Evolutionary conservation across 768 basidiomycete genomes (phyloP).

Genomic region (Epithele typhae): DNA sequence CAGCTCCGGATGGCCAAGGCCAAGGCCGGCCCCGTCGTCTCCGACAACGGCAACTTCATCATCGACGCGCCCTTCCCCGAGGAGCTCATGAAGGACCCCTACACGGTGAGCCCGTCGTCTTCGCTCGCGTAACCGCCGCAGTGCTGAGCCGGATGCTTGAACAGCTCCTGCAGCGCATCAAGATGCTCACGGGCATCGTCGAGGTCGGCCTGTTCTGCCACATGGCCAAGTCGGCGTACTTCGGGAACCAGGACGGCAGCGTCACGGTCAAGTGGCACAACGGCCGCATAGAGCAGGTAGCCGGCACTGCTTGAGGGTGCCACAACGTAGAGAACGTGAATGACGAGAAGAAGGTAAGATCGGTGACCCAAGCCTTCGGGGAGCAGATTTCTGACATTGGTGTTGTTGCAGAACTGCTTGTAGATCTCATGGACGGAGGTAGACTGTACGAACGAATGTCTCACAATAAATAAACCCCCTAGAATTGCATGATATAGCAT

Average conservation of each 20-base stretch:
- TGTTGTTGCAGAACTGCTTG: no score
- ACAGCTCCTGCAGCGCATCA: constrained; percentile 76
- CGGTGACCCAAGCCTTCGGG: no score
- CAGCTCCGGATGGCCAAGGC: constrained; percentile 90
- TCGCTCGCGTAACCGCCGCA: background rate
- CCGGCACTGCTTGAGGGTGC: no score
- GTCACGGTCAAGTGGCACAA: constrained; percentile 58
- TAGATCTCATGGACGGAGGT: no score
- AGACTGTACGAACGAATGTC: no score
- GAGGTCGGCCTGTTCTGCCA: constrained; percentile 97
- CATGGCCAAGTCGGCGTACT: constrained; percentile 95
- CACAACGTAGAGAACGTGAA: no score
- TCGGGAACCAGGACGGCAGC: constrained; percentile 81
- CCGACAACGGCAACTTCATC: constrained; percentile 96
- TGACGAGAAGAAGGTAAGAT: no score
- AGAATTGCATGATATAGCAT: no score
- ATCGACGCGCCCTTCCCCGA: constrained; percentile 91
- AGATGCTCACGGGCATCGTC: constrained; percentile 96
- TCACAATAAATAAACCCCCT: no score
- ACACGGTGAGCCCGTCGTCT: constrained; percentile 37
- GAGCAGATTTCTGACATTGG: no score
- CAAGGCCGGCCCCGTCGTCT: constrained; percentile 93
- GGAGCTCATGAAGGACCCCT: constrained; percentile 64
- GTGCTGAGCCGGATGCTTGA: background rate
- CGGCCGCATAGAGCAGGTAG: constrained; percentile 38